A percentile compares a stretch with the other conserved stretches of the same genome.
Conservation (phyloP, 2,329 filamentous ascomycete species). For the Nothophoma quercina region DNA sequence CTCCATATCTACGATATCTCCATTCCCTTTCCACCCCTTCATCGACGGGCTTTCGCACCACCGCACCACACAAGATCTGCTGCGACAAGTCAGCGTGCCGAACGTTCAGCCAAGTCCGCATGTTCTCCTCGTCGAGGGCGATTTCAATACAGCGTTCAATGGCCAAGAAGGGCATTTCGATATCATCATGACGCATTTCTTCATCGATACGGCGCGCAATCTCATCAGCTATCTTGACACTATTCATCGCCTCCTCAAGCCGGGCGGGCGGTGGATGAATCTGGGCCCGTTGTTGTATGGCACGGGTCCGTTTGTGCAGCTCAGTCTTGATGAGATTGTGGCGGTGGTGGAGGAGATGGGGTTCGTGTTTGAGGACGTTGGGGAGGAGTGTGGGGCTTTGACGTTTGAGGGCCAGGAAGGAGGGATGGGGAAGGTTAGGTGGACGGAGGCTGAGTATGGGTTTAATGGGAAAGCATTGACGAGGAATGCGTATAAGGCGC, state of each 20-base stretch:
- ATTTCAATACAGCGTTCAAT: slow-evolving; percentile 59
- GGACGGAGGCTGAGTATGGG: slow-evolving; percentile 61
- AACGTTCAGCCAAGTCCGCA: slow-evolving; percentile 42
- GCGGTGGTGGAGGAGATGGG: slow-evolving; percentile 58
- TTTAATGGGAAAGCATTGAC: slow-evolving; percentile 61
- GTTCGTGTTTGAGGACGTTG: slow-evolving; percentile 59
- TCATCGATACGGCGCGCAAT: slow-evolving; percentile 68
- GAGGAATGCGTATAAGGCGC: slow-evolving; percentile 62
- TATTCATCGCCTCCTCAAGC: slow-evolving; percentile 57
- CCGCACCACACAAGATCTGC: slow-evolving; percentile 56
- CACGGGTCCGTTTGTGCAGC: slow-evolving; percentile 62
- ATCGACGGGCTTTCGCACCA: slow-evolving; percentile 66
- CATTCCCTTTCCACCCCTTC: slow-evolving; percentile 58
- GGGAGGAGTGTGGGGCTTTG: slow-evolving; percentile 51
- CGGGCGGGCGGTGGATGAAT: slow-evolving; percentile 64
- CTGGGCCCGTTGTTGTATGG: slow-evolving; percentile 65
- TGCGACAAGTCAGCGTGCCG: slow-evolving; percentile 57
- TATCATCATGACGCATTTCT: slow-evolving; percentile 64
- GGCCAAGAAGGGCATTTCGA: slow-evolving; percentile 52
- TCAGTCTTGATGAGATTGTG: slow-evolving; percentile 63
- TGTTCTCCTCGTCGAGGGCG: slow-evolving; percentile 62
- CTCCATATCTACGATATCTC: slow-evolving; percentile 17
- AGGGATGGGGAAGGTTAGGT: slow-evolving; percentile 45
- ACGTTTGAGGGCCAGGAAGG: slow-evolving; percentile 50
- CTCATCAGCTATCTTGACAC: slow-evolving; percentile 63